A percentile compares a stretch with the other conserved stretches of the same genome.
Conservation (phyloP, 2,329 filamentous ascomycete species). For the Epichloe typhina region DNA sequence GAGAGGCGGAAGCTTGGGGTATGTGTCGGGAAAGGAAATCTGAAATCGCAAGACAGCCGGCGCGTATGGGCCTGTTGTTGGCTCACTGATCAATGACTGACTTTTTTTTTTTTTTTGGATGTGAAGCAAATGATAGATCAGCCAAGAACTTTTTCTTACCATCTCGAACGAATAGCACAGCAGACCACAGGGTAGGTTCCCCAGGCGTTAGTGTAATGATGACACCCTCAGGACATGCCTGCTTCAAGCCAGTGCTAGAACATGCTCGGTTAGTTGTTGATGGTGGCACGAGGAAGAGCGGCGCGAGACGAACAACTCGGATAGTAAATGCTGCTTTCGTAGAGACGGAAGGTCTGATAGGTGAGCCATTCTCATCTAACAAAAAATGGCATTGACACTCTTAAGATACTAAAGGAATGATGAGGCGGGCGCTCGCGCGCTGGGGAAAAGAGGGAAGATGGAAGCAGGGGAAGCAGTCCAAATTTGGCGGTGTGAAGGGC, state of each 20-base stretch:
- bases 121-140: not conserved
- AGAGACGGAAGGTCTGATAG: constrained; percentile 40
- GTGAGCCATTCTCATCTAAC: constrained; percentile 7
- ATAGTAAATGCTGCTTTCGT: constrained; percentile 61
- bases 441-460: not conserved
- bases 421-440: not conserved
- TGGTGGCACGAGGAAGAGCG: not conserved
- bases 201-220: constrained; percentile 76
- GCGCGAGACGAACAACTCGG: constrained; percentile 57
- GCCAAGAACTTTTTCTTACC: constrained; percentile 34
- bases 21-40: constrained; percentile 71
- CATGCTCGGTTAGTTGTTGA: not conserved
- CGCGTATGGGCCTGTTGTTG: constrained; percentile 65
- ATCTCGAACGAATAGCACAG: constrained; percentile 82
- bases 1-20: constrained; percentile 66
- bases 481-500: constrained; percentile 5
- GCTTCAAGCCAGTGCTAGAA: constrained; percentile 61
- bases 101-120: not conserved
- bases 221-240: constrained; percentile 72
- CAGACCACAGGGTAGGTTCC: constrained; percentile 72
- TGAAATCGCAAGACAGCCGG: constrained; percentile 81
- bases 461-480: not conserved
- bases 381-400: not conserved
- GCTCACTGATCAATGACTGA: not conserved
- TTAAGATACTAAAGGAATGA: not conserved